phyloP scores from a whole-genome alignment of 179 eudicot species.

The Silene coronaria region DNA sequence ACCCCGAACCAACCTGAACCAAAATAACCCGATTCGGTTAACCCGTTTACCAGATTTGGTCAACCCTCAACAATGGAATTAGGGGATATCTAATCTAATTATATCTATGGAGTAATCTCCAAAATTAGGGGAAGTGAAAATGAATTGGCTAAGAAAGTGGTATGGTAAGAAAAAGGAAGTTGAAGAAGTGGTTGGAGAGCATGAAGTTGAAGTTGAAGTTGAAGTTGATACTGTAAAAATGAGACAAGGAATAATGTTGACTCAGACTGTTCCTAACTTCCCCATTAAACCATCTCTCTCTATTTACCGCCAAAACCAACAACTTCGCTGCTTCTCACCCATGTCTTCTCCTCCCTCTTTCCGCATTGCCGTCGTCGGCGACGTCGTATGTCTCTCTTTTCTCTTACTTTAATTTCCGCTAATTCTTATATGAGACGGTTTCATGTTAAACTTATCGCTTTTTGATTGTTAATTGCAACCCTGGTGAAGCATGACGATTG shows the following conservation, averaged over 20 bases:
- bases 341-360: conserved; percentile 16
- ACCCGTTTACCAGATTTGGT: too few species aligned
- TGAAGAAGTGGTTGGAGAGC: not conserved
- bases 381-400: conserved; percentile 38
- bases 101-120: too few species aligned
- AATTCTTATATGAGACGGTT: not conserved
- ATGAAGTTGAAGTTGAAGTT: not conserved
- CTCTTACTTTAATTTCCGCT: not conserved
- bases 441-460: not conserved
- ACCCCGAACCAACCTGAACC: too few species aligned
- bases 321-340: not conserved
- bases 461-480: not conserved
- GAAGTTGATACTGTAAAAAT: not conserved
- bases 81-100: too few species aligned
- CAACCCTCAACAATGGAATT: too few species aligned
- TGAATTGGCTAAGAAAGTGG: not conserved
- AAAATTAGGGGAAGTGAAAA: not conserved
- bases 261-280: not conserved
- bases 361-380: conserved; percentile 72
- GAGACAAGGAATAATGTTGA: not conserved
- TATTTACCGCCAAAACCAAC: not conserved
- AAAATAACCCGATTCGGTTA: too few species aligned
- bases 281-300: not conserved
- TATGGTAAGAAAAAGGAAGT: not conserved
- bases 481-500: conserved; percentile 66